These are phyloP conservation scores for Aspergillus candidus DNA, from an alignment of 2,329 filamentous ascomycete species.

Conservation along the genomic window DNA sequence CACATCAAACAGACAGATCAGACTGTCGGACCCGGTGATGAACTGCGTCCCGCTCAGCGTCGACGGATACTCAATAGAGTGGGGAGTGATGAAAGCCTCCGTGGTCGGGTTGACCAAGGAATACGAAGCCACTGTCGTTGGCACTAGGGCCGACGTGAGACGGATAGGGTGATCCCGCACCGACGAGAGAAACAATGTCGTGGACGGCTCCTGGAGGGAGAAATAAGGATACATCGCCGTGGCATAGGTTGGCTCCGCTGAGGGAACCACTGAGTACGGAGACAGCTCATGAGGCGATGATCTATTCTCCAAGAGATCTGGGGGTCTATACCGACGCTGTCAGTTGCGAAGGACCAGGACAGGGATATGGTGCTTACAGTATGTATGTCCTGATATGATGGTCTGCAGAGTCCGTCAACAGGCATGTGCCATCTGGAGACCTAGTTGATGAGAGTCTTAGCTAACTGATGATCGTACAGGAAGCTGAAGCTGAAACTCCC, in stretches of 20 bases:
- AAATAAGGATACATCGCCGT: constrained; percentile 52
- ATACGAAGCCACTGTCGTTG: constrained; percentile 47
- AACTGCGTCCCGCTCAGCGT: constrained; percentile 46
- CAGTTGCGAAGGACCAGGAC: constrained; percentile 2
- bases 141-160: constrained; percentile 50
- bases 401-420: constrained; percentile 50
- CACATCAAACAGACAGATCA: constrained; percentile 53
- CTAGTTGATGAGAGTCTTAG: constrained; percentile 18
- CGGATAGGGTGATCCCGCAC: constrained; percentile 51
- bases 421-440: constrained; percentile 52
- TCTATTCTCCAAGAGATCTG: constrained; percentile 42
- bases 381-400: constrained; percentile 50
- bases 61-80: constrained; percentile 49
- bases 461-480: constrained; percentile 1
- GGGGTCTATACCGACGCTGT: constrained; percentile 31
- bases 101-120: constrained; percentile 50
- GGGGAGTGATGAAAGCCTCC: constrained; percentile 51
- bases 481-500: neutral
- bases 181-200: constrained; percentile 47
- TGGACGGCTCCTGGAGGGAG: constrained; percentile 45
- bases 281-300: constrained; percentile 33
- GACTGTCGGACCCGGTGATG: constrained; percentile 51
- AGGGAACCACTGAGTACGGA: constrained; percentile 43
- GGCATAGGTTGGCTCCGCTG: constrained; percentile 48
- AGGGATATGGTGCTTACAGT: constrained; percentile 34